phyloP scores from a whole-genome alignment of 306 rosid genomes.

The Fragaria vesca region DNA sequence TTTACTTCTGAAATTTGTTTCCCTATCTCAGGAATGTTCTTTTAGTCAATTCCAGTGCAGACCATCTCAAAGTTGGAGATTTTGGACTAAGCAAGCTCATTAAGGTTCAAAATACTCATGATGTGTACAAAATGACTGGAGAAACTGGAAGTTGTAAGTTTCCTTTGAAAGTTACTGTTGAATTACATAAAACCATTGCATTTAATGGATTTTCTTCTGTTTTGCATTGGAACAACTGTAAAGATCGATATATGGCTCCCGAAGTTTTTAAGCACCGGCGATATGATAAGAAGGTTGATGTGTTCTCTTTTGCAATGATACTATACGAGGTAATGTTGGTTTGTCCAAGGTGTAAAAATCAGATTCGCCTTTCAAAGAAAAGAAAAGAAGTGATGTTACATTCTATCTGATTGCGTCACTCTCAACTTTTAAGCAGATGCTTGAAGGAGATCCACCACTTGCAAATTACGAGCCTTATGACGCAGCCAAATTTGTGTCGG shows the following conservation, averaged over 20 bases:
- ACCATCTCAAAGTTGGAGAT: constrained; percentile 96
- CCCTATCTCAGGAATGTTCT: constrained; percentile 82
- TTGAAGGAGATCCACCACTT: constrained; percentile 89
- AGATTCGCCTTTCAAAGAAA: neutral
- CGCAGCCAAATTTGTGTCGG: constrained; percentile 81
- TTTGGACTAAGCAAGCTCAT: constrained; percentile 98
- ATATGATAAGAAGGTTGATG: constrained; percentile 93
- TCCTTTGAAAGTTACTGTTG: constrained; percentile 20
- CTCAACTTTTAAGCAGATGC: constrained; percentile 64
- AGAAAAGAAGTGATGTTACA: neutral
- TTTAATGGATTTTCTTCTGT: constrained; percentile 1
- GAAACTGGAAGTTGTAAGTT: constrained; percentile 99
- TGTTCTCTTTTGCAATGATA: constrained; percentile 93
- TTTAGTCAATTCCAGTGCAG: constrained; percentile 88
- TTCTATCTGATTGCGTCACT: constrained; percentile 20
- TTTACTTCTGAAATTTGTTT: constrained; percentile 21
- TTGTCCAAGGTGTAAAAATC: constrained; percentile 13
- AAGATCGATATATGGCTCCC: constrained; percentile 97
- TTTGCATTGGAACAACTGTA: constrained; percentile 31
- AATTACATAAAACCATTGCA: constrained; percentile 6
- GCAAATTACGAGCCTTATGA: constrained; percentile 79
- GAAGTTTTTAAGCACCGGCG: constrained; percentile 87
- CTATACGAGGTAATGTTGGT: constrained; percentile 72
- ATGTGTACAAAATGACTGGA: constrained; percentile 99
- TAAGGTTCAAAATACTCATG: constrained; percentile 81